A percentile compares a stretch with the other conserved stretches of the same genome.
phyloP scores from a whole-genome alignment of 495 filamentous ascomycete genomes.

The Immersiella caudata region DNA sequence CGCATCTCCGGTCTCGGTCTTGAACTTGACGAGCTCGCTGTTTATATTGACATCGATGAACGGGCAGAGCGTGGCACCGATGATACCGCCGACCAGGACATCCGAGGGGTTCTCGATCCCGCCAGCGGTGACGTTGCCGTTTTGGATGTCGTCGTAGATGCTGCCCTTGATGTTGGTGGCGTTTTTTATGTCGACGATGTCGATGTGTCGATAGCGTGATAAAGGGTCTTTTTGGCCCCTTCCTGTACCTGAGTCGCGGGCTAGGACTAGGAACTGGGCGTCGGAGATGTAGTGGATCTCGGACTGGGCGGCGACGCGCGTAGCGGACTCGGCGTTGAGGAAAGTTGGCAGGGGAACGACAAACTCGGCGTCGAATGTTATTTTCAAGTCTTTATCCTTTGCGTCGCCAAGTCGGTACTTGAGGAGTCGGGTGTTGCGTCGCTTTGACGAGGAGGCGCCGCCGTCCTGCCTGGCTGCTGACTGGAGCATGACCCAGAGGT shows the following conservation, averaged over 20 bases:
- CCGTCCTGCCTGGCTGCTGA: slow-evolving; percentile 69
- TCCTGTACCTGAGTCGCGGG: slow-evolving; percentile 67
- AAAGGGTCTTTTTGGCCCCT: slow-evolving; percentile 55
- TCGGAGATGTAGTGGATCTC: slow-evolving; percentile 70
- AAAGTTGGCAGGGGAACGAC: slow-evolving; percentile 68
- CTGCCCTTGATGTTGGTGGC: slow-evolving; percentile 68
- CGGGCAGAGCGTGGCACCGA: slow-evolving; percentile 65
- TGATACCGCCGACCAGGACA: slow-evolving; percentile 58
- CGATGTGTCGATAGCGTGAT: slow-evolving; percentile 71
- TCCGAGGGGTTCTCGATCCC: too few species aligned
- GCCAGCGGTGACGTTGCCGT: slow-evolving; percentile 35
- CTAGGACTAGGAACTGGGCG: slow-evolving; percentile 68
- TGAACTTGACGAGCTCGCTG: slow-evolving; percentile 65
- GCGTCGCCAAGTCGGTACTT: slow-evolving; percentile 51
- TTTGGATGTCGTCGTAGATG: slow-evolving; percentile 52
- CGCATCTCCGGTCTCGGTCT: slow-evolving; percentile 32
- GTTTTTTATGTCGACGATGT: slow-evolving; percentile 66
- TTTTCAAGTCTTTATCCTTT: slow-evolving; percentile 43
- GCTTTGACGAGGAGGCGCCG: slow-evolving; percentile 33
- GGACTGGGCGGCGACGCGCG: slow-evolving; percentile 66
- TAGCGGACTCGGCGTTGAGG: slow-evolving; percentile 41
- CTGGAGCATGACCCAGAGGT: slow-evolving; percentile 70
- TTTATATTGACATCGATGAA: slow-evolving; percentile 78
- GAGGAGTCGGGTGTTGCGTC: slow-evolving; percentile 62
- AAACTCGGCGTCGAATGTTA: slow-evolving; percentile 62